Percentiles rank a stretch among this genome's conserved stretches.
These are phyloP conservation scores for Catharanthus roseus DNA, from an alignment of 257 asterid species.

Conservation along the genomic window DNA sequence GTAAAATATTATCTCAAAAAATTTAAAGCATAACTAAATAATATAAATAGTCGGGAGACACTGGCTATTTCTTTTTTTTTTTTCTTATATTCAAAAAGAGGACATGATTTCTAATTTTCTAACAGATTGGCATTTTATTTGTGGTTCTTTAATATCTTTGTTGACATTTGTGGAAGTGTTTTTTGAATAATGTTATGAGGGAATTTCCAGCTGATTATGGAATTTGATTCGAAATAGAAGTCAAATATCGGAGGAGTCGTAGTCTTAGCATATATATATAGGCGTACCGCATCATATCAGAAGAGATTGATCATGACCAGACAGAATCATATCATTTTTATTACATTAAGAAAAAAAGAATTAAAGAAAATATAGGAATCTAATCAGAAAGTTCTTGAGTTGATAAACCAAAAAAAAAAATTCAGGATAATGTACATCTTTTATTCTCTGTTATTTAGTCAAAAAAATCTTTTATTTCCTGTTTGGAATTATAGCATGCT, in stretches of 20 bases:
- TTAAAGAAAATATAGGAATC: too few relatives aligned
- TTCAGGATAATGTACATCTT: too few relatives aligned
- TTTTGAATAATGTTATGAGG: neutral
- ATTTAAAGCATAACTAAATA: too few relatives aligned
- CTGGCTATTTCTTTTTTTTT: neutral
- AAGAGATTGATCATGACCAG: neutral
- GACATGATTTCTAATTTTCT: neutral
- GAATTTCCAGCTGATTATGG: neutral
- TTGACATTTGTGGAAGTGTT: neutral
- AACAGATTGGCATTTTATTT: neutral
- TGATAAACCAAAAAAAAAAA: too few relatives aligned
- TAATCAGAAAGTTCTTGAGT: too few relatives aligned
- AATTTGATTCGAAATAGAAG: neutral
- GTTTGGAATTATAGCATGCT: too few relatives aligned
- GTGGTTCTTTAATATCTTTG: neutral
- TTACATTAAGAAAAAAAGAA: too few relatives aligned
- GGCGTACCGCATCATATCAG: neutral
- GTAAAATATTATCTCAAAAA: too few relatives aligned
- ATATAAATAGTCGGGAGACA: neutral
- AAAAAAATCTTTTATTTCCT: too few relatives aligned
- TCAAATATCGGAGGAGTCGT: neutral
- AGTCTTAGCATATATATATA: neutral
- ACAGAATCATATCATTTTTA: neutral
- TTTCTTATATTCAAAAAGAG: neutral
- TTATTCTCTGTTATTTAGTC: too few relatives aligned